Evolutionary conservation across 257 asterid genomes (phyloP).

Genomic region (Penstemon barbatus): DNA sequence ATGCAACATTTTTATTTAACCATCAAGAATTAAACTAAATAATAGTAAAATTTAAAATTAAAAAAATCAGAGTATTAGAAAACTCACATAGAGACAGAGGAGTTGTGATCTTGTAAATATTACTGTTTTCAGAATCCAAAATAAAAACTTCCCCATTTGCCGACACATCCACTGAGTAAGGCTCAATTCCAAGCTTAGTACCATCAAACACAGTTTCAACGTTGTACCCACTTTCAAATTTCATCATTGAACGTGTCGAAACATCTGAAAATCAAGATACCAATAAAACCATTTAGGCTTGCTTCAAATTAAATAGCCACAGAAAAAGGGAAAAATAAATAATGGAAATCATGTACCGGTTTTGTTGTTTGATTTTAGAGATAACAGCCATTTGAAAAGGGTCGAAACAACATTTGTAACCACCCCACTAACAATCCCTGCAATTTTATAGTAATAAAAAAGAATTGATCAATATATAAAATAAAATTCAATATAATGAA

Average conservation of each 20-base stretch:
- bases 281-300: slow-evolving; percentile 20
- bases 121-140: slow-evolving; percentile 80
- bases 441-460: slow-evolving; percentile 4
- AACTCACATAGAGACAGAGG: slow-evolving; percentile 82
- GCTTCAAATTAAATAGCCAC: not conserved
- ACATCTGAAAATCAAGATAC: slow-evolving; percentile 45
- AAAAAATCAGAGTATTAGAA: not conserved
- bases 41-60: not conserved
- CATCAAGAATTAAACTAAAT: not conserved
- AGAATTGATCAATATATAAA: slow-evolving; percentile 1
- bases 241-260: slow-evolving; percentile 87
- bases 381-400: slow-evolving; percentile 81
- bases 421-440: slow-evolving; percentile 84
- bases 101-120: slow-evolving; percentile 71
- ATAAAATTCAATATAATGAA: not conserved
- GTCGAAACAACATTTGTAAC: slow-evolving; percentile 77
- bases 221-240: slow-evolving; percentile 85
- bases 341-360: slow-evolving; percentile 50
- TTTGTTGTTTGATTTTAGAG: slow-evolving; percentile 68
- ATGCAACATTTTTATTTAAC: slow-evolving; percentile 6
- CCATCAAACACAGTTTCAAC: slow-evolving; percentile 99
- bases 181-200: slow-evolving; percentile 87
- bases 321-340: slow-evolving; percentile 4
- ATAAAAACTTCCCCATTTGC: slow-evolving; percentile 70
- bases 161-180: slow-evolving; percentile 68